These are phyloP conservation scores for Iris macrosiphon DNA, from an alignment of 106 monocot genomes.

Conservation along the genomic window DNA sequence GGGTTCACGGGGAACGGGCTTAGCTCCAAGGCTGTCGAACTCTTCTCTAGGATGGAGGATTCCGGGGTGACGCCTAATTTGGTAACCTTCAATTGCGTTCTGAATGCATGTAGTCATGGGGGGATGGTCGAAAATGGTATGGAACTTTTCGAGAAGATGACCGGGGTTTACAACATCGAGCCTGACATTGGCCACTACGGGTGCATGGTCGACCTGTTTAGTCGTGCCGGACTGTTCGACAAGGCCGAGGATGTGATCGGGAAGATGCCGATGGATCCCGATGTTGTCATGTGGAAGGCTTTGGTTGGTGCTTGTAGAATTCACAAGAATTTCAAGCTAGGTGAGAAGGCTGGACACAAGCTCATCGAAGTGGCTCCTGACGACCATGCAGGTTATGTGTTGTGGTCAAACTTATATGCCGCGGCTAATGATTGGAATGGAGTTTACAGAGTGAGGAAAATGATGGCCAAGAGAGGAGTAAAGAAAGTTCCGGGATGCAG, in stretches of 20 bases:
- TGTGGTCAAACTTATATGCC: conserved; percentile 58
- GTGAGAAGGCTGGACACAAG: conserved; percentile 40
- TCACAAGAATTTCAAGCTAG: conserved; percentile 33
- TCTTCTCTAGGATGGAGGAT: conserved; percentile 38
- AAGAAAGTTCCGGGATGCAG: conserved; percentile 67
- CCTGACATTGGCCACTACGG: conserved; percentile 62
- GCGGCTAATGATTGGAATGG: conserved; percentile 34
- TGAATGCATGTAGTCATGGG: conserved; percentile 72
- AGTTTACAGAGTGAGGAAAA: conserved; percentile 35
- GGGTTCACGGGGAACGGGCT: conserved; percentile 42
- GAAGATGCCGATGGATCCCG: conserved; percentile 51
- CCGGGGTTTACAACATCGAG: conserved; percentile 23
- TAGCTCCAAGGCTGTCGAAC: conserved; percentile 20
- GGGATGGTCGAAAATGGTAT: conserved; percentile 36
- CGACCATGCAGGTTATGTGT: conserved; percentile 49
- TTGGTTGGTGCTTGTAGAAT: conserved; percentile 55
- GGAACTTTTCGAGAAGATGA: conserved; percentile 36
- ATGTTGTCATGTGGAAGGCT: conserved; percentile 53
- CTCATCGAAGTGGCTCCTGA: conserved; percentile 40
- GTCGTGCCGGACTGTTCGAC: conserved; percentile 42
- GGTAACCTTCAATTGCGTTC: conserved; percentile 39
- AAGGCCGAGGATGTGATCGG: conserved; percentile 42
- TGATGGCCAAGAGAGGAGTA: conserved; percentile 50
- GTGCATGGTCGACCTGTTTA: conserved; percentile 62
- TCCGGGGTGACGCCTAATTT: conserved; percentile 24